A percentile compares a stretch with the other conserved stretches of the same genome.
Evolutionary conservation across 1,284 basidiomycete genomes (phyloP).

Genomic region (Apiotrichum gracile): DNA sequence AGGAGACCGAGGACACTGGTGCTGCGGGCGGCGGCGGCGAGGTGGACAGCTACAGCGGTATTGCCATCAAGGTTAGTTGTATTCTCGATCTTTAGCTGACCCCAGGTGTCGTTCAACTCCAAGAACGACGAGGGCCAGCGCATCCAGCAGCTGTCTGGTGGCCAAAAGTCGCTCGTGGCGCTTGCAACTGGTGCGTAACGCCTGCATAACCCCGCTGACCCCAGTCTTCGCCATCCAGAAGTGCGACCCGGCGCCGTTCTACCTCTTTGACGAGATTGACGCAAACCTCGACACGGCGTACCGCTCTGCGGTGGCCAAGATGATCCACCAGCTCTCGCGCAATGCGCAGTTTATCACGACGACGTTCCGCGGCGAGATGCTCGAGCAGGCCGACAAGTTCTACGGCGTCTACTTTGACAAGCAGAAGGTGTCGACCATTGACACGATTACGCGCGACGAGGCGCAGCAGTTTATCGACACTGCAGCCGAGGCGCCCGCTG

Average conservation of each 20-base stretch:
- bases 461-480: conserved; percentile 39
- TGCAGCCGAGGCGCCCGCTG: conserved; percentile 9
- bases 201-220: neutral
- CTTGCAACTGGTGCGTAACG: conserved; percentile 70
- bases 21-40: conserved; percentile 56
- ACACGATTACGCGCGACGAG: conserved; percentile 40
- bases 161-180: conserved; percentile 95
- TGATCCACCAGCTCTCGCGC: conserved; percentile 84
- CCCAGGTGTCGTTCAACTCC: conserved; percentile 76
- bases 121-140: conserved; percentile 92
- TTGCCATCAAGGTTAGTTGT: conserved; percentile 78
- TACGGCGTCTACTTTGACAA: conserved; percentile 99
- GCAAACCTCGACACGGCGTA: conserved; percentile 98
- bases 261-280: conserved; percentile 99
- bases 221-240: conserved; percentile 97
- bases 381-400: conserved; percentile 77
- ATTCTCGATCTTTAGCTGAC: neutral
- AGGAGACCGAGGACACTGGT: conserved; percentile 37
- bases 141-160: conserved; percentile 95
- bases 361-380: conserved; percentile 95
- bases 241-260: conserved; percentile 98
- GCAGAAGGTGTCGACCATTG: conserved; percentile 70
- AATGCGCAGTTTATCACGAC: conserved; percentile 97
- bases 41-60: conserved; percentile 92
- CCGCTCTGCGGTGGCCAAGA: conserved; percentile 93